phyloP scores from a whole-genome alignment of 768 basidiomycete genomes.

The Russula brevipes region DNA sequence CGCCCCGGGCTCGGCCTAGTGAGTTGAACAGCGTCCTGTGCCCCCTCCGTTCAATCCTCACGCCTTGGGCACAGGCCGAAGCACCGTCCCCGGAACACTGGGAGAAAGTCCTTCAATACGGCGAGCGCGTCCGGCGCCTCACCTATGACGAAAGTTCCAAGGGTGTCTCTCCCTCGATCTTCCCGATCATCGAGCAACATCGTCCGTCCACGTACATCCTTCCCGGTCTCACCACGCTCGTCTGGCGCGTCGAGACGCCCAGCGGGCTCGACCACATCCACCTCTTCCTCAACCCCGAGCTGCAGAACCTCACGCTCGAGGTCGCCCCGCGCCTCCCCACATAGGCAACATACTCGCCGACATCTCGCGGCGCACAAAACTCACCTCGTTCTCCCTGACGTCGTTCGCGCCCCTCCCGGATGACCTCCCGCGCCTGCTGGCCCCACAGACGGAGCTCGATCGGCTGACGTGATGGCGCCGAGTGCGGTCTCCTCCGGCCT shows the following conservation, averaged over 20 bases:
- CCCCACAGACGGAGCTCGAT: constrained; percentile 54
- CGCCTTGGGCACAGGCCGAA: constrained; percentile 41
- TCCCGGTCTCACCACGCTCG: constrained; percentile 61
- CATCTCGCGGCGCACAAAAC: constrained; percentile 55
- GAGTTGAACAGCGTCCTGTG: constrained; percentile 29
- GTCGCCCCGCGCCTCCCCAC: constrained; percentile 53
- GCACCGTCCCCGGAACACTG: constrained; percentile 65
- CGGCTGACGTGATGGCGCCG: constrained; percentile 63
- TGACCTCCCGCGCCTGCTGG: constrained; percentile 60
- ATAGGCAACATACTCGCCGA: constrained; percentile 59
- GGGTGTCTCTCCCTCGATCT: constrained; percentile 59
- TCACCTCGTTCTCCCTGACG: constrained; percentile 64
- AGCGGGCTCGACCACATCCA: constrained; percentile 59
- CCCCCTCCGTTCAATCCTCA: constrained; percentile 8
- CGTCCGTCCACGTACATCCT: constrained; percentile 61
- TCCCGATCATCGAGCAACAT: constrained; percentile 59
- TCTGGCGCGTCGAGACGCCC: constrained; percentile 66
- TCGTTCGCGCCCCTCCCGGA: constrained; percentile 68
- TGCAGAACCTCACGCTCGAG: constrained; percentile 59
- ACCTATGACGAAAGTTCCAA: constrained; percentile 64
- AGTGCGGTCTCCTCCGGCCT: constrained; percentile 65
- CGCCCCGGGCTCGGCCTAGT: constrained; percentile 76
- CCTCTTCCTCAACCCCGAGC: constrained; percentile 60
- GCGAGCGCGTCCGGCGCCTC: constrained; percentile 60
- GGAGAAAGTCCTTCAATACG: constrained; percentile 60